phyloP scores from a whole-genome alignment of 2,329 filamentous ascomycete species.

The Colletotrichum godetiae region DNA sequence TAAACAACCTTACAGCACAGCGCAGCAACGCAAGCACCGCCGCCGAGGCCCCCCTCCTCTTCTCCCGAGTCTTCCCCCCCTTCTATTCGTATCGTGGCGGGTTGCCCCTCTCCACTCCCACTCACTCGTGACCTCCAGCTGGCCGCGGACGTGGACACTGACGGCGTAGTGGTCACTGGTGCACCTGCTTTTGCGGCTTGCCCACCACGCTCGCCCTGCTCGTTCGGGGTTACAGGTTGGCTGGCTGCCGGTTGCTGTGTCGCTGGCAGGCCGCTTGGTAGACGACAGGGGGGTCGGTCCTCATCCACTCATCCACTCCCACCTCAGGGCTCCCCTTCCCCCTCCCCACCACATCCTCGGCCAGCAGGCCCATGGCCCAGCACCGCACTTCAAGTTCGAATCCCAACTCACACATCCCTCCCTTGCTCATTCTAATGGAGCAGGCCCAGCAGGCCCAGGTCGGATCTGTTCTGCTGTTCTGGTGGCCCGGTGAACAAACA shows the following conservation, averaged over 20 bases:
- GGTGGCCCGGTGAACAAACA: slow-evolving; percentile 32
- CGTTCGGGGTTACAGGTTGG: neutral
- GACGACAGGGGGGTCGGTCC: neutral
- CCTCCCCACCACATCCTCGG: slow-evolving; percentile 17
- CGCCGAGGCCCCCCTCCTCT: neutral
- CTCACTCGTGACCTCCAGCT: slow-evolving; percentile 5
- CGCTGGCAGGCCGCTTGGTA: neutral
- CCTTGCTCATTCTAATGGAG: slow-evolving; percentile 32
- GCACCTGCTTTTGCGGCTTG: neutral
- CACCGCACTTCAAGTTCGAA: neutral
- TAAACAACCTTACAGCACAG: neutral
- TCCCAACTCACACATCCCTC: slow-evolving; percentile 9
- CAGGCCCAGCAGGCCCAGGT: neutral
- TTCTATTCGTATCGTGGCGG: neutral
- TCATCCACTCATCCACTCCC: slow-evolving; percentile 20
- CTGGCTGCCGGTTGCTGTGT: slow-evolving; percentile 8
- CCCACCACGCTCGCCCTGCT: neutral
- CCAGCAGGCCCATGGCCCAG: neutral
- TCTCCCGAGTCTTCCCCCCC: no score
- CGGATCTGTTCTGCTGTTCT: slow-evolving; percentile 17
- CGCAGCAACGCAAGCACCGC: neutral
- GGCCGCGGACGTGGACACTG: neutral
- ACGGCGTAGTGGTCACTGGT: neutral
- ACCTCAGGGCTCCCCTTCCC: slow-evolving; percentile 7
- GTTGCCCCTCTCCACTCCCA: neutral